These are phyloP conservation scores for Ophiocordyceps camponoti-leonardi DNA, from an alignment of 2,329 filamentous ascomycete species.

Conservation along the genomic window DNA sequence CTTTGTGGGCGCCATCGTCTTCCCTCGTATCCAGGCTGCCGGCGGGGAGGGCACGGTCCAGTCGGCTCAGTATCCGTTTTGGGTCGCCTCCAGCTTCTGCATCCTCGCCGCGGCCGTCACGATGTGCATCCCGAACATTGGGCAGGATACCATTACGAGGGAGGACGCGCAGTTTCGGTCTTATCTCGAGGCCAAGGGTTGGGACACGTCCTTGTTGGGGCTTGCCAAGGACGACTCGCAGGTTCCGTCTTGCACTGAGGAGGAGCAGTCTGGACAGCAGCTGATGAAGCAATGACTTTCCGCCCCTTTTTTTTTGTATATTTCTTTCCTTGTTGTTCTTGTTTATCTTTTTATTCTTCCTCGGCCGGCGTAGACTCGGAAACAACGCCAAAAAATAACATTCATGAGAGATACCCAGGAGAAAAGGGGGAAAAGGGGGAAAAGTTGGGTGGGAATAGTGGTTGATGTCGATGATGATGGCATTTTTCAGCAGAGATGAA, in stretches of 20 bases:
- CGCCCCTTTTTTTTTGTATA: neutral
- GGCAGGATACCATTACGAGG: slow-evolving; percentile 66
- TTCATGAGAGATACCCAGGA: no score
- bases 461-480: no score
- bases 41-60: slow-evolving; percentile 34
- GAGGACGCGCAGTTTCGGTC: slow-evolving; percentile 63
- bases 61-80: slow-evolving; percentile 75
- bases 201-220: slow-evolving; percentile 46
- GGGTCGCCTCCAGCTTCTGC: slow-evolving; percentile 62
- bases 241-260: neutral
- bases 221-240: slow-evolving; percentile 1
- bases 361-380: no score
- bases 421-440: no score
- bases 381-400: no score
- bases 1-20: slow-evolving; percentile 73
- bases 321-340: neutral
- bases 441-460: no score
- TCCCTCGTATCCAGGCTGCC: slow-evolving; percentile 52
- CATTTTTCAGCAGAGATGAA: no score
- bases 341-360: no score
- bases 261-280: neutral
- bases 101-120: slow-evolving; percentile 47
- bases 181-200: slow-evolving; percentile 59
- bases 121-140: slow-evolving; percentile 58
- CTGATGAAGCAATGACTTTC: neutral